phyloP scores from a whole-genome alignment of 2,329 filamentous ascomycete species.

The Penicillium sp. region DNA sequence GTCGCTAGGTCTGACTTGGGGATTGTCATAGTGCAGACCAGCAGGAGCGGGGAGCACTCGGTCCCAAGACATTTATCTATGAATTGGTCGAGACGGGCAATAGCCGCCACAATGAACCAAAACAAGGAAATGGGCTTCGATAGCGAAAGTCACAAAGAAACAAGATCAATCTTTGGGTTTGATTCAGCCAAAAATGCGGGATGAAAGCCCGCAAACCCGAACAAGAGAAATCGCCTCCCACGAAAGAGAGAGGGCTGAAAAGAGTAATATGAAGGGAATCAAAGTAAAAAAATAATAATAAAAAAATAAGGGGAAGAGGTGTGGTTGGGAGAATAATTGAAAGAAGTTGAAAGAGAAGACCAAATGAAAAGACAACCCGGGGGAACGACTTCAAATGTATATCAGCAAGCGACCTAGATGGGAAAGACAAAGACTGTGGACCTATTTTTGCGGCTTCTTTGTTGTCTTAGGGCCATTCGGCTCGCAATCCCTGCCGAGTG shows the following conservation, averaged over 20 bases:
- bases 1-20: constrained; percentile 36
- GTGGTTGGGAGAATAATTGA: not conserved
- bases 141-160: constrained; percentile 8
- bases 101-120: constrained; percentile 2
- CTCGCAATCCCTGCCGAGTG: constrained; percentile 7
- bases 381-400: constrained; percentile 1
- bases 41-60: constrained; percentile 47
- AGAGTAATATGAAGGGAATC: constrained; percentile 13
- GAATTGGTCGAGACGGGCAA: not conserved
- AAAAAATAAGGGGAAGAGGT: not conserved
- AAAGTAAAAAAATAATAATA: constrained; percentile 1
- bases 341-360: not conserved
- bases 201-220: not conserved
- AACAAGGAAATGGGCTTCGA: constrained; percentile 6
- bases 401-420: not conserved
- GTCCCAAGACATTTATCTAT: constrained; percentile 48
- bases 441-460: constrained; percentile 8
- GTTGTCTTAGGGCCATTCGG: not conserved
- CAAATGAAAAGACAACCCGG: constrained; percentile 14
- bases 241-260: constrained; percentile 4
- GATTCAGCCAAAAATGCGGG: not conserved
- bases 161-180: not conserved
- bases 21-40: constrained; percentile 42
- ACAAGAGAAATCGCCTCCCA: not conserved
- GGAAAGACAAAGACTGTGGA: constrained; percentile 10